phyloP scores from a whole-genome alignment of 2,329 filamentous ascomycete species.

The Penicillium oxalicum region DNA sequence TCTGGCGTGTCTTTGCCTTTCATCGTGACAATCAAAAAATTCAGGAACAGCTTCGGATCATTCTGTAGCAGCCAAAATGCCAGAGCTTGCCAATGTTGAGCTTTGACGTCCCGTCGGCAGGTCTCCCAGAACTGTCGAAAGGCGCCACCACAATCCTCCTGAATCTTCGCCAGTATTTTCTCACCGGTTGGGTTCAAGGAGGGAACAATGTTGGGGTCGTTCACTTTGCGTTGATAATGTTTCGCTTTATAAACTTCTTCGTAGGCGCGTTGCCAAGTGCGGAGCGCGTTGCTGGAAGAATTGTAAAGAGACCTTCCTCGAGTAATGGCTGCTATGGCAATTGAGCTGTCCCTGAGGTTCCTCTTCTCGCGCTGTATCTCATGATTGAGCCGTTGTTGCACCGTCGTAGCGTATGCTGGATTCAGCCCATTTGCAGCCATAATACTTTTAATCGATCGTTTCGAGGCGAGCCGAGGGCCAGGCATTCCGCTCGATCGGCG shows the following conservation, averaged over 20 bases:
- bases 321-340: conserved; percentile 18
- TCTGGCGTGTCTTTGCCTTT: conserved; percentile 31
- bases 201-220: conserved; percentile 9
- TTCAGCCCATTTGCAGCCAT: background rate
- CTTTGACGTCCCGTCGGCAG: conserved; percentile 17
- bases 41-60: conserved; percentile 32
- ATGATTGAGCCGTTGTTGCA: conserved; percentile 11
- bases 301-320: conserved; percentile 22
- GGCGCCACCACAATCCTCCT: conserved; percentile 15
- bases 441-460: background rate
- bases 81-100: conserved; percentile 37
- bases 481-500: background rate
- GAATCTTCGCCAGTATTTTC: conserved; percentile 19
- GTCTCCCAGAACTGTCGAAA: conserved; percentile 28
- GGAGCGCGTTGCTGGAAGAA: conserved; percentile 8
- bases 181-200: conserved; percentile 13
- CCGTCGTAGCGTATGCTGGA: background rate
- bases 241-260: conserved; percentile 21
- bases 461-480: background rate
- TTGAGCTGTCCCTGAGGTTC: conserved; percentile 14
- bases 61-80: conserved; percentile 43
- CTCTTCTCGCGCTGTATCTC: conserved; percentile 15
- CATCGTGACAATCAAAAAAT: conserved; percentile 40
- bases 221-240: conserved; percentile 9
- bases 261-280: conserved; percentile 22